Evolutionary conservation across 257 asterid genomes (phyloP), one percentile per base, ranked within the genome.

Genomic region (Lithospermum erythrorhizon): DNA sequence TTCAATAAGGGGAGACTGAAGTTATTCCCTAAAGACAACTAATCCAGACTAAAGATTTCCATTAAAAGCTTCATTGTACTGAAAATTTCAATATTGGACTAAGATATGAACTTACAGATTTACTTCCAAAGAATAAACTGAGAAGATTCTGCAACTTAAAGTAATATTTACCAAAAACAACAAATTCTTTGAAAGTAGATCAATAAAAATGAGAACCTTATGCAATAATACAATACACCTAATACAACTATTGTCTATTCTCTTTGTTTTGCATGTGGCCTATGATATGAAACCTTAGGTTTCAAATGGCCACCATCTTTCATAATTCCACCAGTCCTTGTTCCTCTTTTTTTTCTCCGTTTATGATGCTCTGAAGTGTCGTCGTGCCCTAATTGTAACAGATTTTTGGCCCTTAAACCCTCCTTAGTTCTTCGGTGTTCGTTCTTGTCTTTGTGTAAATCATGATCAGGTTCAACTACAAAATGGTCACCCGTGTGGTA

Each of bases 381-480:
- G 27, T 79, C 78, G 56, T 74, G 82, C 51, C 64, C 5, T 7
- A 66, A 53, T 21, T 58, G 81, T 63, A 63, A 71, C 29, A 4
- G 73, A 70, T 37, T 67, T 61, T 27, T 64, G 27, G 27, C 27
- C 27, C 27, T 4, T 24, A 24, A 24, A 24, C 27, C 27, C 27
- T 24, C 27, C 27, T 24, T 77, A 74, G 64, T 55, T 67, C 75
- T 73, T 61, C 83, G 73, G 62, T 82, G 94, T 77, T 79, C 83
- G 70, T 74, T 85, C 82, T 70, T 82, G 70, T 82, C 83, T 78
- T 79, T 87, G 30, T 83, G 85, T 52, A 82, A 91, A 76, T 79
- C 96, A 71, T 82, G 98, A 75, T 79, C 83, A 56, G 71, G 72
- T 61, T 74, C 87, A 52, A 76, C 84, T 10, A 35, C 55, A 27